Evolutionary conservation across 805 yeast genomes (phyloP).

Genomic region (Saccharomyces kudriavzevii): DNA sequence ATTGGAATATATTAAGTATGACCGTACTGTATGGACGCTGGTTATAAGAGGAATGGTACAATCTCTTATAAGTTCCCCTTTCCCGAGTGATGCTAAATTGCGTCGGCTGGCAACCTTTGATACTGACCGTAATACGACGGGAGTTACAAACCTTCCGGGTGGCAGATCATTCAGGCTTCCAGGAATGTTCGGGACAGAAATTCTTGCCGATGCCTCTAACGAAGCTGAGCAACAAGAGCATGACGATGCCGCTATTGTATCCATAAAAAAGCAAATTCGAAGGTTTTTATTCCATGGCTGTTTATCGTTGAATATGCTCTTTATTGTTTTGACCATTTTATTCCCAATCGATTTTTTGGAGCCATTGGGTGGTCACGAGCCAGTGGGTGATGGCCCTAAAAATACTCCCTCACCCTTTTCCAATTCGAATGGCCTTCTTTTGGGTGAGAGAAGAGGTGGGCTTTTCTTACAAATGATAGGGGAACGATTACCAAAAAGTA

Average conservation of each 20-base stretch:
- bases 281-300: slow-evolving; percentile 21
- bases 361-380: slow-evolving; percentile 24
- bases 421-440: slow-evolving; percentile 18
- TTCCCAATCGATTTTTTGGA: slow-evolving; percentile 32
- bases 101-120: slow-evolving; percentile 14
- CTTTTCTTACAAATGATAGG: slow-evolving; percentile 41
- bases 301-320: slow-evolving; percentile 17
- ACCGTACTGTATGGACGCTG: slow-evolving; percentile 21
- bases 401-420: slow-evolving; percentile 27
- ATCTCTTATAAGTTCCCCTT: slow-evolving; percentile 35
- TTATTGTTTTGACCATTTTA: slow-evolving; percentile 13
- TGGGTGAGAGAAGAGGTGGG: slow-evolving; percentile 27
- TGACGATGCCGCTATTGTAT: slow-evolving; percentile 1
- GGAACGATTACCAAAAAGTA: slow-evolving; percentile 33
- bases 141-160: slow-evolving; percentile 5
- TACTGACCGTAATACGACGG: slow-evolving; percentile 6
- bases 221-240: background rate
- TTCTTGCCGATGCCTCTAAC: background rate
- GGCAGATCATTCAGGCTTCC: slow-evolving; percentile 2
- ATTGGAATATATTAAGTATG: slow-evolving; percentile 24
- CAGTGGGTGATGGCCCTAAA: slow-evolving; percentile 17
- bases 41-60: slow-evolving; percentile 32
- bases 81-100: slow-evolving; percentile 29
- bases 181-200: background rate
- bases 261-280: slow-evolving; percentile 17